Conservation (phyloP, 2,329 filamentous ascomycete species). For the Colletotrichum tofieldiae region DNA sequence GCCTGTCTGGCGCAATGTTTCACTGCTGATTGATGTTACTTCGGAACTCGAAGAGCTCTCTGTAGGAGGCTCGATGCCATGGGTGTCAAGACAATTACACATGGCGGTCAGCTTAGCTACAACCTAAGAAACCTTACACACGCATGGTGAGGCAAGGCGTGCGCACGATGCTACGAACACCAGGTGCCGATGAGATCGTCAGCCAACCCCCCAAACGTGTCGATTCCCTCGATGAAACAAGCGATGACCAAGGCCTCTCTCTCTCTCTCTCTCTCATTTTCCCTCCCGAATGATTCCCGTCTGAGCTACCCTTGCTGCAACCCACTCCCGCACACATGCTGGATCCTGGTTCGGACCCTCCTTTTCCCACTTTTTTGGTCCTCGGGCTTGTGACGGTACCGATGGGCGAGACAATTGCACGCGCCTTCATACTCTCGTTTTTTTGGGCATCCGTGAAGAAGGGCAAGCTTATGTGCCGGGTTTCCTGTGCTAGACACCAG, state of each 20-base stretch:
- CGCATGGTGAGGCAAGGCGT: neutral
- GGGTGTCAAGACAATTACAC: neutral
- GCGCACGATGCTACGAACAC: neutral
- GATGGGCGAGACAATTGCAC: constrained; percentile 39
- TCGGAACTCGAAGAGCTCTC: neutral
- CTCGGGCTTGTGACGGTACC: constrained; percentile 40
- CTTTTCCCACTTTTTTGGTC: constrained; percentile 27
- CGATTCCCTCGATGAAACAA: constrained; percentile 39
- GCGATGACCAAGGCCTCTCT: constrained; percentile 32
- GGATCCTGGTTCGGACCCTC: constrained; percentile 30
- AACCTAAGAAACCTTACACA: neutral
- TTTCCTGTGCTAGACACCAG: constrained; percentile 13
- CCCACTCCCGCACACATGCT: constrained; percentile 30
- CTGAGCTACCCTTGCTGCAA: constrained; percentile 39
- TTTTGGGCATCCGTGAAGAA: constrained; percentile 12
- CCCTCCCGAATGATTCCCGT: constrained; percentile 38
- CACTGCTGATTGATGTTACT: constrained; percentile 7
- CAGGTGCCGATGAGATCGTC: constrained; percentile 21
- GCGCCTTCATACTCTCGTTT: constrained; percentile 12
- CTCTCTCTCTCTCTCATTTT: constrained; percentile 21
- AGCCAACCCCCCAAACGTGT: constrained; percentile 3
- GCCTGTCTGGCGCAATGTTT: neutral
- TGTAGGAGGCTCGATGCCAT: neutral
- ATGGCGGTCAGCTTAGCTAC: neutral
- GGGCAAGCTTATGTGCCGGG: neutral